These are phyloP conservation scores for Penicillium psychrosexuale DNA, from an alignment of 2,329 filamentous ascomycete species.

Conservation along the genomic window DNA sequence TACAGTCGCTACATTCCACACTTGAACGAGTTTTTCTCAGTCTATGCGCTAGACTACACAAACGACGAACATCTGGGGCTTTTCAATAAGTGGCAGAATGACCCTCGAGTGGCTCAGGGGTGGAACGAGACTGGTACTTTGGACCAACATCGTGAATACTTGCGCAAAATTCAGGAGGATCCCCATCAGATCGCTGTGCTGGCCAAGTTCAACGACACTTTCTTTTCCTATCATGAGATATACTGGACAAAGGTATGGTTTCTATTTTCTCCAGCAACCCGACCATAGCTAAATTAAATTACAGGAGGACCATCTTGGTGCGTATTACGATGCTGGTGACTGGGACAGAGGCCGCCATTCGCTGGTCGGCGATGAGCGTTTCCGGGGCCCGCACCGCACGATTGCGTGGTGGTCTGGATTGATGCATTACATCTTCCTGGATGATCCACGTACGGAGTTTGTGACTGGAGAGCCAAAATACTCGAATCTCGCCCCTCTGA, in stretches of 20 bases:
- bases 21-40: constrained; percentile 70
- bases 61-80: constrained; percentile 62
- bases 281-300: background rate
- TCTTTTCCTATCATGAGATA: constrained; percentile 74
- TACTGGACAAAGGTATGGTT: constrained; percentile 66
- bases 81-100: constrained; percentile 79
- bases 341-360: constrained; percentile 8
- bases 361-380: constrained; percentile 3
- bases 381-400: constrained; percentile 4
- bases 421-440: constrained; percentile 8
- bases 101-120: constrained; percentile 71
- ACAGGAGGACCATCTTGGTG: constrained; percentile 7
- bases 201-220: constrained; percentile 65
- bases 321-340: constrained; percentile 7
- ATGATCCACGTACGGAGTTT: constrained; percentile 1
- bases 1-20: constrained; percentile 77
- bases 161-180: constrained; percentile 64
- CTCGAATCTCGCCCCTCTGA: constrained; percentile 4
- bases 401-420: constrained; percentile 6
- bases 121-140: constrained; percentile 76
- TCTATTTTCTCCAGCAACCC: too few relatives aligned
- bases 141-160: constrained; percentile 69
- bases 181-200: constrained; percentile 67
- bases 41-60: constrained; percentile 67
- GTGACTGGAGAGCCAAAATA: constrained; percentile 8